phyloP scores from a whole-genome alignment of 371 early-diverging fungal genomes.

The Haplosporangium sp. region DNA sequence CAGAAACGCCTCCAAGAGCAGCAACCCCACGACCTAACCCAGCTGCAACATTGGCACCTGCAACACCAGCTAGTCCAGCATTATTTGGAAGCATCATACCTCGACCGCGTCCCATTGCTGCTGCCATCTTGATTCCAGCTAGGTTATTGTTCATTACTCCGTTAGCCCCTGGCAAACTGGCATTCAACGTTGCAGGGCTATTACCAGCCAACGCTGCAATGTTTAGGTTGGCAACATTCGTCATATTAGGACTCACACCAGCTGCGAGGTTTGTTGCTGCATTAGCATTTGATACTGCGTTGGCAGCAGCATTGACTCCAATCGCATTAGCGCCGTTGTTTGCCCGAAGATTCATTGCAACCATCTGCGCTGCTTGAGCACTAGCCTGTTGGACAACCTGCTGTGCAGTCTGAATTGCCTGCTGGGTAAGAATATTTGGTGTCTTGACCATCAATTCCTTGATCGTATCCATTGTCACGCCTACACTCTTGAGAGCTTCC shows the following conservation, averaged over 20 bases:
- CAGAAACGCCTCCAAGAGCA: constrained; percentile 19
- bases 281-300: constrained; percentile 1
- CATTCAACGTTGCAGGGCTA: constrained; percentile 29
- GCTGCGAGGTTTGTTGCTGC: background rate
- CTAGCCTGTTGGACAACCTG: constrained; percentile 22
- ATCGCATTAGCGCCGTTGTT: constrained; percentile 6
- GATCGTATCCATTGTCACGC: constrained; percentile 45
- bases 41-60: constrained; percentile 14
- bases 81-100: constrained; percentile 39
- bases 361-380: constrained; percentile 27
- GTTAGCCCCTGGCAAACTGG: constrained; percentile 23
- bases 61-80: constrained; percentile 11
- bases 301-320: constrained; percentile 13
- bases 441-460: constrained; percentile 32
- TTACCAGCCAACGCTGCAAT: constrained; percentile 17
- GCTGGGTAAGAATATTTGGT: constrained; percentile 18
- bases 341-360: constrained; percentile 10
- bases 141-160: constrained; percentile 14
- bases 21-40: constrained; percentile 40
- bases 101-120: constrained; percentile 29
- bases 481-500: constrained; percentile 30
- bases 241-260: constrained; percentile 5
- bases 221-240: constrained; percentile 7
- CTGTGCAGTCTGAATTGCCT: constrained; percentile 30
- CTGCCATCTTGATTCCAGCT: constrained; percentile 23